Evolutionary conservation across 192 early-diverging fungal species (phyloP).

Genomic region (Linnemannia zychae): DNA sequence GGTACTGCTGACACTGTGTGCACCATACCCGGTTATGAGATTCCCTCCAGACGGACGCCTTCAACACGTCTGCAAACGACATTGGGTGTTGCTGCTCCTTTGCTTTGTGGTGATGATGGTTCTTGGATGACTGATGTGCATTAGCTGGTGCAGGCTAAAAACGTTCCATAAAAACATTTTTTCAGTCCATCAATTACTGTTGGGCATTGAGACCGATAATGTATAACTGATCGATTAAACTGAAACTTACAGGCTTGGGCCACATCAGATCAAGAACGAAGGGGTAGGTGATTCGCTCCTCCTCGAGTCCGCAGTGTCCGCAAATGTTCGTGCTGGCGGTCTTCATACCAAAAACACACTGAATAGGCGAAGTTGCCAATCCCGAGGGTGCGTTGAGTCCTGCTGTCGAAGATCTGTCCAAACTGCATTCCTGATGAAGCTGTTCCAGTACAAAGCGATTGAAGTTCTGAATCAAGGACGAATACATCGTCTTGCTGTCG

Average conservation of each 20-base stretch:
- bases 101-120: slow-evolving; percentile 35
- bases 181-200: not conserved
- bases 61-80: slow-evolving; percentile 66
- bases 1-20: slow-evolving; percentile 84
- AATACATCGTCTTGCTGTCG: slow-evolving; percentile 70
- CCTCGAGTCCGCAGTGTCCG: slow-evolving; percentile 72
- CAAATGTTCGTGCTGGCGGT: slow-evolving; percentile 74
- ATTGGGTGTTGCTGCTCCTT: slow-evolving; percentile 33
- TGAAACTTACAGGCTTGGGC: slow-evolving; percentile 68
- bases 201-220: not conserved
- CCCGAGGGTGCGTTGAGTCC: slow-evolving; percentile 16
- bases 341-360: slow-evolving; percentile 78
- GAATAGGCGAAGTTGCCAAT: slow-evolving; percentile 66
- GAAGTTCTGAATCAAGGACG: slow-evolving; percentile 87
- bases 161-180: not conserved
- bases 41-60: slow-evolving; percentile 73
- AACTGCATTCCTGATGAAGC: slow-evolving; percentile 79
- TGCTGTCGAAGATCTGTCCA: slow-evolving; percentile 48
- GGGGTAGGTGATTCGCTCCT: slow-evolving; percentile 73
- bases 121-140: slow-evolving; percentile 49
- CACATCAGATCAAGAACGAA: slow-evolving; percentile 91
- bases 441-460: slow-evolving; percentile 95
- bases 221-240: not conserved
- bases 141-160: slow-evolving; percentile 25
- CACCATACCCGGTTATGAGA: slow-evolving; percentile 91